Conservation (phyloP, 495 filamentous ascomycete genomes). For the Lentithecium fluviatile region DNA sequence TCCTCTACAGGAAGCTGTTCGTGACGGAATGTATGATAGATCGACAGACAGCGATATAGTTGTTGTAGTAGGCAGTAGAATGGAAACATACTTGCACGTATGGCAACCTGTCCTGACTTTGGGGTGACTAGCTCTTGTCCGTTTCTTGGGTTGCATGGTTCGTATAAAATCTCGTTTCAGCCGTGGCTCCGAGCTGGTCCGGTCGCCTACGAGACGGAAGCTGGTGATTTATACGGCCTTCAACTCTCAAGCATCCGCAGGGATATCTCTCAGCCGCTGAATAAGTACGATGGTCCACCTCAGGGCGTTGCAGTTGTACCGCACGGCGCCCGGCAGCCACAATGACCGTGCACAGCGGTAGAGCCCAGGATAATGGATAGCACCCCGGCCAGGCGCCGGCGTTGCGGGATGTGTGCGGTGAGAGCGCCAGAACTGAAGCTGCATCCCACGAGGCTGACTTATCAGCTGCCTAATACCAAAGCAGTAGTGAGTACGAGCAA, state of each 20-base stretch:
- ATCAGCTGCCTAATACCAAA: neutral
- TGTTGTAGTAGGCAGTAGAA: too few relatives aligned
- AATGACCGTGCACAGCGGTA: neutral
- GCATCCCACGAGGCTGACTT: neutral
- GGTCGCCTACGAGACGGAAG: neutral
- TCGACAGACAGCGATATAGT: too few relatives aligned
- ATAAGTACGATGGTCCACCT: neutral
- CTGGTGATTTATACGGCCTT: neutral
- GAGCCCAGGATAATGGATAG: conserved; percentile 9
- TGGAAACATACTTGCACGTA: conserved; percentile 31
- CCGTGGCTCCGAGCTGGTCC: neutral
- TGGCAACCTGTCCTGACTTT: conserved; percentile 28
- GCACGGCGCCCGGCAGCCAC: conserved; percentile 7
- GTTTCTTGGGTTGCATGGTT: conserved; percentile 13
- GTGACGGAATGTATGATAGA: too few relatives aligned
- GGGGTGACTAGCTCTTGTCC: conserved; percentile 26
- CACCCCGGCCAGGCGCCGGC: neutral
- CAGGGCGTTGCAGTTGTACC: too few relatives aligned
- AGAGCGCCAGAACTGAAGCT: neutral
- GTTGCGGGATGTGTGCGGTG: neutral
- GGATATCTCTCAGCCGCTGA: neutral
- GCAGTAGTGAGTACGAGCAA: conserved; percentile 14
- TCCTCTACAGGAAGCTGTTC: too few relatives aligned
- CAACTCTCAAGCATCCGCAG: too few relatives aligned
- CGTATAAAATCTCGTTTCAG: neutral